Base-by-base conservation (phyloP, 2,329 filamentous ascomycete species). In the Curvularia sp. region DNA sequence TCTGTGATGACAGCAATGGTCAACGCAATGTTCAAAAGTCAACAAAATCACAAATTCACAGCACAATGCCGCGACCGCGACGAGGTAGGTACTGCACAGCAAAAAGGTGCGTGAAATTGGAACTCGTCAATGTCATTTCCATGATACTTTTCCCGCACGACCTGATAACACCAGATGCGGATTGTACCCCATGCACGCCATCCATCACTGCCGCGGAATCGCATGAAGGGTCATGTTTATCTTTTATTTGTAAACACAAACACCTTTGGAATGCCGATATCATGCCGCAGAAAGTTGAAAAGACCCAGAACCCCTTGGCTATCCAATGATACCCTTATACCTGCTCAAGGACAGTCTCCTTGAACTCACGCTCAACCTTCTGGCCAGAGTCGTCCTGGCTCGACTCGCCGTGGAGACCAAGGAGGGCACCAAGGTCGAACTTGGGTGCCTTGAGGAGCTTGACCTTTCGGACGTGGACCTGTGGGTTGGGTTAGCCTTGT, bases 391-490 rank as follows among this genome's bases (percentile, higher is more conserved):
- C 95, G 80, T 98, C 93, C 75, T 92, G 93, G 78, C 88, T 89
- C 65, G 93, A 96, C 87, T 99, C 95, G 83, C 95, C 95, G 86
- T 99, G 95, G 76, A 99, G 90, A 81, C 90, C 90, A 82, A 99
- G 90, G 74, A 99, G 88, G 75, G 92, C 90, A 83, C 95, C 95
- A 70, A 99, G 90, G 80, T 99, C 95, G 86, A 99, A 98, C 88
- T 99, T 99, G 79, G 95, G 95, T 71, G 89, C 83, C 90, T 99
- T 99, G 75, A 99, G 87, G 74, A 99, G 91, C 90, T 99, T 99
- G 79, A 99, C 94, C 89, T 99, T 99, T 84, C 95, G 93, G 83
- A 99, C 97, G 87, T 99, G 95, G 78, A 98, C 93, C 93, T 98
- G 74, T 30, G 27, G 25, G 21, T 30, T 25, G 27, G 46, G 49